These are phyloP conservation scores for Santalum album DNA, from an alignment of 164 flowering plant genomes.

Conservation along the genomic window DNA sequence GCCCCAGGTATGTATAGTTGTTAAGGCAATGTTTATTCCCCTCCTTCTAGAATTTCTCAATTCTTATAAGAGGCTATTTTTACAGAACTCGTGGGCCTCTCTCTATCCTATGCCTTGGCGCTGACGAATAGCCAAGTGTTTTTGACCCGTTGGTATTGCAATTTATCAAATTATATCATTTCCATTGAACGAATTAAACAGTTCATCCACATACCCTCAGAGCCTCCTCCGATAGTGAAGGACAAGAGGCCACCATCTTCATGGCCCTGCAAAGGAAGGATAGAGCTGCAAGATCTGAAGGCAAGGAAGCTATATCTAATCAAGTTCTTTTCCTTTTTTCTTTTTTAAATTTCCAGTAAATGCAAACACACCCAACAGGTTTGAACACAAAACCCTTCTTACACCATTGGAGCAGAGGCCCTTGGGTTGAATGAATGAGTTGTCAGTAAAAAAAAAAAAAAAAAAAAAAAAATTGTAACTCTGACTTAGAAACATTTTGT, in stretches of 20 bases:
- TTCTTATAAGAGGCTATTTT: not conserved
- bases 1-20: conserved; percentile 45
- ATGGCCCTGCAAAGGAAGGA: conserved; percentile 75
- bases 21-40: no score
- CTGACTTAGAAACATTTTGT: no score
- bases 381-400: no score
- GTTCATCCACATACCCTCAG: conserved; percentile 65
- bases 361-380: no score
- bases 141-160: conserved; percentile 56
- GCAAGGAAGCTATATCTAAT: conserved; percentile 17
- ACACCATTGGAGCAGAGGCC: no score
- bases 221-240: conserved; percentile 64
- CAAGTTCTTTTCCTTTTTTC: no score
- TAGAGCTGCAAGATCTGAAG: conserved; percentile 59
- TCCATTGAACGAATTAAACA: conserved; percentile 90
- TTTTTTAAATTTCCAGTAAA: no score
- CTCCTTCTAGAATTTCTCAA: no score
- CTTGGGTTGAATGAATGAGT: no score
- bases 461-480: no score
- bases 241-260: conserved; percentile 56
- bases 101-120: conserved; percentile 74
- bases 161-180: conserved; percentile 54
- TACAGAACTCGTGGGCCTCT: conserved; percentile 82
- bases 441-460: no score
- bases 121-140: conserved; percentile 53